A percentile compares a stretch with the other conserved stretches of the same genome.
These are phyloP conservation scores for Globisporangium echinulatum DNA, from an alignment of 352 stramenopile genomes.

Conservation along the genomic window DNA sequence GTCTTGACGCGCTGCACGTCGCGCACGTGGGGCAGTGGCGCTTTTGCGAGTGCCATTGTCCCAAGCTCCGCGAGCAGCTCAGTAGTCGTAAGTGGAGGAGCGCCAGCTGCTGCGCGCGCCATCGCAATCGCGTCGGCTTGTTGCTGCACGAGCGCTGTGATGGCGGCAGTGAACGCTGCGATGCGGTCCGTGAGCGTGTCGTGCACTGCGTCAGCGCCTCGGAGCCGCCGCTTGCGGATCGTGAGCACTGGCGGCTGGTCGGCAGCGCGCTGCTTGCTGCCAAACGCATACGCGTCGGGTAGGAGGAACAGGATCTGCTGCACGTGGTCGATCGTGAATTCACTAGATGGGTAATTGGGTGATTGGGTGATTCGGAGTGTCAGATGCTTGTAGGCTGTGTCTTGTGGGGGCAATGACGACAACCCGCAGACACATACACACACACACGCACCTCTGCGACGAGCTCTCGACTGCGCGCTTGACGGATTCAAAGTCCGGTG, in stretches of 20 bases:
- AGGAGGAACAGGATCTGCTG: slow-evolving; percentile 53
- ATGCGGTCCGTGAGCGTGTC: slow-evolving; percentile 48
- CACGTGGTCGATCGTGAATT: slow-evolving; percentile 42
- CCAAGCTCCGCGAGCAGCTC: slow-evolving; percentile 28
- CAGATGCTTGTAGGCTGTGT: no score
- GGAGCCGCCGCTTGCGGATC: slow-evolving; percentile 42
- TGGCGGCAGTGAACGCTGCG: slow-evolving; percentile 26
- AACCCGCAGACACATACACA: no score
- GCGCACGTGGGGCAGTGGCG: slow-evolving; percentile 22
- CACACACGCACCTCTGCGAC: slow-evolving; percentile 30
- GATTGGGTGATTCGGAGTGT: neutral
- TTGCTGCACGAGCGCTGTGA: slow-evolving; percentile 26
- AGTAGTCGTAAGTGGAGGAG: slow-evolving; percentile 19
- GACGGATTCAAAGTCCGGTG: slow-evolving; percentile 49
- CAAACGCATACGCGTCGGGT: slow-evolving; percentile 39
- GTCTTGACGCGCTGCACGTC: slow-evolving; percentile 8
- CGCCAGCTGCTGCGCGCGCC: neutral
- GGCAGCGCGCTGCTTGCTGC: slow-evolving; percentile 36
- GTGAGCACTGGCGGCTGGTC: slow-evolving; percentile 37
- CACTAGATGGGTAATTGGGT: slow-evolving; percentile 11
- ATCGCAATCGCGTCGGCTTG: slow-evolving; percentile 16
- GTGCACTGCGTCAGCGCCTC: slow-evolving; percentile 11
- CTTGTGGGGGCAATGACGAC: no score
- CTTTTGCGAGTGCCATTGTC: slow-evolving; percentile 27
- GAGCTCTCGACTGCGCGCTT: slow-evolving; percentile 68